Base-by-base conservation (phyloP, 2,329 filamentous ascomycete genomes). In the Xylariales sp. region DNA sequence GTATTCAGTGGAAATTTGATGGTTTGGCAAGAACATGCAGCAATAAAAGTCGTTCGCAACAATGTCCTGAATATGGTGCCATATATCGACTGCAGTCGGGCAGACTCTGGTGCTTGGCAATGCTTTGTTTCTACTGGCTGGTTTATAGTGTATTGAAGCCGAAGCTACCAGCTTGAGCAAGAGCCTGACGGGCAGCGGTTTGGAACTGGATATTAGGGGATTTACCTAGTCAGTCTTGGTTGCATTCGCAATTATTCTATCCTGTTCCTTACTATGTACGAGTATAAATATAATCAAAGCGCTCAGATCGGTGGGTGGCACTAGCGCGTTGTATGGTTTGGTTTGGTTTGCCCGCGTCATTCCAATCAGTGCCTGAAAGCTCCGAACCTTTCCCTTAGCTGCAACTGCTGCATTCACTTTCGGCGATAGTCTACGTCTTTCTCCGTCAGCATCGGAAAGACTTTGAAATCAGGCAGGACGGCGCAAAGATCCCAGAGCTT, bases 321-420 rank as follows among this genome's bases (percentile, higher is more conserved):
- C n/a, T n/a, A n/a, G n/a, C n/a, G n/a, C n/a, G n/a, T n/a, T n/a
- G n/a, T n/a, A n/a, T n/a, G n/a, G n/a, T n/a, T n/a, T n/a, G n/a
- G n/a, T n/a, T n/a, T n/a, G n/a, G n/a, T n/a, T n/a, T 22, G 37
- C 37, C 37, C 37, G 31, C 37, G 37, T 39, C 37, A 39, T 39
- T 39, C 37, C 21, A 31, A 27, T 39, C 37, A 39, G 19, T 27
- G 37, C 37, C 37, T 39, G 18, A 20, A 39, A 38, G 35, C 35
- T 38, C 35, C 34, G n/a, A n/a, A n/a, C n/a, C n/a, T n/a, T n/a
- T n/a, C n/a, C n/a, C n/a, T n/a, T n/a, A n/a, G n/a, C n/a, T n/a
- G n/a, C n/a, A n/a, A 18, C 16, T 18, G 31, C 11, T 18, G 16
- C 31, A 33, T 15, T 18, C 16, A 31, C 7, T 31, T 3, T 9